Base-by-base conservation (phyloP, 208 protist species). In the Crithidia bombi region DNA sequence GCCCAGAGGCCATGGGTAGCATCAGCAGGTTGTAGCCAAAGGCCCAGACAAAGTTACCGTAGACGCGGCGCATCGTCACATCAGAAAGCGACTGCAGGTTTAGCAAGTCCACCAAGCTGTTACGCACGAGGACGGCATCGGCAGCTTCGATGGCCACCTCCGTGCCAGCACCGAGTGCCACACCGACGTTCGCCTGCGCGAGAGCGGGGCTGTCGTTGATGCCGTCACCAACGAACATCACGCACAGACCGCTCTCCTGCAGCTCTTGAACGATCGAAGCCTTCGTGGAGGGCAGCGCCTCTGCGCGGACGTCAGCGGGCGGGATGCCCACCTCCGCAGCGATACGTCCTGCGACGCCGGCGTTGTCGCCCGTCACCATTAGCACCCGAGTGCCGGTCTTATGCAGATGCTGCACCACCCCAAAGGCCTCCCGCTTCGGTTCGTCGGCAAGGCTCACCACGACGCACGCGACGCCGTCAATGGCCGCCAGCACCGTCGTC, bases 131-230 rank as follows among this genome's bases (percentile, higher is more conserved):
- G 38, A 97, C 90, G 7, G 76, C 90, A 49, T 96, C 90, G 10
- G 93, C 91, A 2, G 89, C 78, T 55, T 96, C 89, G 32, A 94
- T 89, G 21, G 91, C 90, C 23, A 95, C 81, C 32, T 93, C 81
- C 9, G 90, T 96, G 30, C 91, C 91, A 9, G 85, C 86, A 7
- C 90, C 89, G n/a, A 97, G 79, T 15, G 93, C 90, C 19, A 97
- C 86, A 21, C 93, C 93, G 39, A 96, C 85, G 74, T 95, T 61
- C 5, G 91, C 88, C 72, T 93, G 88, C n/a, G 83, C 83, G 28
- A 97, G 69, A 9, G 93, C 93, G 3, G 91, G 86, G 46, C 79
- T 86, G 81, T 97, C 93, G 73, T 97, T 97, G 74, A 96, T 95
- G 65, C 93, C 93, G 59, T 97, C 93, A 39, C 93, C 93, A 30